Evolutionary conservation across 78 protist genomes (phyloP).

Genomic region (Polysphondylium violaceum): DNA sequence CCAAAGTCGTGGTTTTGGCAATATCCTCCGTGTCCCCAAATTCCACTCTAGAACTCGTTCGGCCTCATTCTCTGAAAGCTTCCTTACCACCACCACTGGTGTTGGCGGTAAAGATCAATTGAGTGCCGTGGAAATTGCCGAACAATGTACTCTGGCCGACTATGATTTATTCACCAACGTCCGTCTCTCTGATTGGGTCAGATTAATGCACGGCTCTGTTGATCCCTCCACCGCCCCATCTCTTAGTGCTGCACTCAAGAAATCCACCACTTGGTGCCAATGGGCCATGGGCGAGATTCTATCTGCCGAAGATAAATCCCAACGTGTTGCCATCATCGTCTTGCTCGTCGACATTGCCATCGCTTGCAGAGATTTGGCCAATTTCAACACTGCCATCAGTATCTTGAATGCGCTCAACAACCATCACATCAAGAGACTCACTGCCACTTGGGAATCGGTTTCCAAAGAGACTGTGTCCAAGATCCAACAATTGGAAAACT

Average conservation of each 20-base stretch:
- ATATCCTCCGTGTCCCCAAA: slow-evolving; percentile 35
- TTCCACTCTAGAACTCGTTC: slow-evolving; percentile 29
- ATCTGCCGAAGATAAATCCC: slow-evolving; percentile 55
- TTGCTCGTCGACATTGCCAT: slow-evolving; percentile 59
- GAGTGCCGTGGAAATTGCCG: slow-evolving; percentile 59
- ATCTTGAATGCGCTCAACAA: slow-evolving; percentile 39
- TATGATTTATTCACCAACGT: slow-evolving; percentile 42
- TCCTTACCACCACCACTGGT: slow-evolving; percentile 3
- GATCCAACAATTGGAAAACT: slow-evolving; percentile 1
- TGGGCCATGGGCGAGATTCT: slow-evolving; percentile 78
- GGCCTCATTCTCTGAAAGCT: slow-evolving; percentile 38
- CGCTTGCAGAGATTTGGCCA: slow-evolving; percentile 47
- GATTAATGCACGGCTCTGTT: slow-evolving; percentile 51
- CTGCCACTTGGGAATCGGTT: slow-evolving; percentile 55
- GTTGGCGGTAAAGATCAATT: slow-evolving; percentile 1
- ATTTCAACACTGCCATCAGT: slow-evolving; percentile 34
- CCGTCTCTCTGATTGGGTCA: slow-evolving; percentile 63
- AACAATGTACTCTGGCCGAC: slow-evolving; percentile 63
- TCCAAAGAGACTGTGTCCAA: slow-evolving; percentile 52
- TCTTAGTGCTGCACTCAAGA: slow-evolving; percentile 24
- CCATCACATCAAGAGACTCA: slow-evolving; percentile 65
- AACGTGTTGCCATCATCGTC: slow-evolving; percentile 40
- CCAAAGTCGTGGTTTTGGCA: slow-evolving; percentile 11
- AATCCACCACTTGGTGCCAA: slow-evolving; percentile 40
- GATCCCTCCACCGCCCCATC: slow-evolving; percentile 45